Evolutionary conservation across 2,329 filamentous ascomycete genomes (phyloP).

Genomic region (Fusarium pilosicola): DNA sequence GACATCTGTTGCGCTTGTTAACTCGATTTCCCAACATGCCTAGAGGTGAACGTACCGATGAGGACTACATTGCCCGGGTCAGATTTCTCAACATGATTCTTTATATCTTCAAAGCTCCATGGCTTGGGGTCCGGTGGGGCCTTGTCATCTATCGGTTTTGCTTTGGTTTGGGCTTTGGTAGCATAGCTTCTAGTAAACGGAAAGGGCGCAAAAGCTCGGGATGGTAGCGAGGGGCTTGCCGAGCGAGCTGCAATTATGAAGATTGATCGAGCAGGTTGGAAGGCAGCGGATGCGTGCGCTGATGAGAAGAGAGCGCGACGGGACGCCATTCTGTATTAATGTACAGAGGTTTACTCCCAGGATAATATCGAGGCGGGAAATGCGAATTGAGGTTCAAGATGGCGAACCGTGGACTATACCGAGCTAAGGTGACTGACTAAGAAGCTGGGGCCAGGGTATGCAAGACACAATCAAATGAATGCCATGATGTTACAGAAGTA

Average conservation of each 20-base stretch:
- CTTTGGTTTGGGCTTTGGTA: slow-evolving; percentile 1
- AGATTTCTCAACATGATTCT: slow-evolving; percentile 48
- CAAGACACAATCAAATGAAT: slow-evolving; percentile 2
- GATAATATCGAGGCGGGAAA: neutral
- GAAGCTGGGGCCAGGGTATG: slow-evolving; percentile 17
- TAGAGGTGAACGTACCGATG: slow-evolving; percentile 54
- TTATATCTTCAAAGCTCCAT: slow-evolving; percentile 62
- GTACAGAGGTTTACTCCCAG: neutral
- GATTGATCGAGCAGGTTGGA: slow-evolving; percentile 10
- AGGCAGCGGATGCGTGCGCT: slow-evolving; percentile 23
- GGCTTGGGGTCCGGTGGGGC: slow-evolving; percentile 48
- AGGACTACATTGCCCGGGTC: slow-evolving; percentile 51
- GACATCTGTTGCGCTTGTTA: slow-evolving; percentile 62
- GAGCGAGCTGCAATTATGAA: slow-evolving; percentile 13
- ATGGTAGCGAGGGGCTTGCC: neutral
- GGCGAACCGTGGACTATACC: neutral
- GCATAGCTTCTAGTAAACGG: slow-evolving; percentile 18
- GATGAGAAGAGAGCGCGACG: slow-evolving; percentile 31
- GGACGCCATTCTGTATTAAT: slow-evolving; percentile 26
- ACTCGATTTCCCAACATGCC: neutral
- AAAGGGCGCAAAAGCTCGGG: slow-evolving; percentile 14
- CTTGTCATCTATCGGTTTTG: neutral
- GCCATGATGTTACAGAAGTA: neutral
- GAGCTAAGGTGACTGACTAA: slow-evolving; percentile 22
- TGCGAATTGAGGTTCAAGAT: slow-evolving; percentile 14